A percentile compares a stretch with the other conserved stretches of the same genome.
phyloP scores from a whole-genome alignment of 2,329 filamentous ascomycete genomes.

The Hymenoscyphus infarciens region DNA sequence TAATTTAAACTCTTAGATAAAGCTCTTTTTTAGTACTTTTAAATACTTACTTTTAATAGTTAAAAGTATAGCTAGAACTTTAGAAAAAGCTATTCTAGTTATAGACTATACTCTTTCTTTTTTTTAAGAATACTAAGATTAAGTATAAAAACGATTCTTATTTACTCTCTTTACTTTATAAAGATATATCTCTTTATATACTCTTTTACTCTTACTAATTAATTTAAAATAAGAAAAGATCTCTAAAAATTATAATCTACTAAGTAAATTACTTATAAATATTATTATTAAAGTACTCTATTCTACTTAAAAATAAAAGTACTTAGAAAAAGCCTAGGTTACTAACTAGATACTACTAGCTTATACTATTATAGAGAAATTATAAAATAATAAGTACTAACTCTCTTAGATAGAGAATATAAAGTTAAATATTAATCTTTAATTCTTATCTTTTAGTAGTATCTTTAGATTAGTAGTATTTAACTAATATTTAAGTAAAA shows the following conservation, averaged over 20 bases:
- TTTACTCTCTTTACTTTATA: too few species aligned
- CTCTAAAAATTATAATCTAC: background rate
- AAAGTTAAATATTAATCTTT: too few species aligned
- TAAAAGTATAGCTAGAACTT: background rate
- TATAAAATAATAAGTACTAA: background rate
- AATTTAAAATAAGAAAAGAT: background rate
- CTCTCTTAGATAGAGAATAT: too few species aligned
- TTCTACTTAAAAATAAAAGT: background rate
- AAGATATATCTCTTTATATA: too few species aligned
- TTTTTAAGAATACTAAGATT: background rate
- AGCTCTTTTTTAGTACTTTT: background rate
- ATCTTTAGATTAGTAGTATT: too few species aligned
- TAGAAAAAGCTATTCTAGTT: background rate
- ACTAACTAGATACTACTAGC: background rate
- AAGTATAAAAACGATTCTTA: background rate
- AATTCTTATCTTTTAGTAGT: too few species aligned
- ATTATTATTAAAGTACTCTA: background rate
- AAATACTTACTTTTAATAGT: background rate
- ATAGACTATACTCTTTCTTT: background rate
- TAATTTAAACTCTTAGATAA: background rate
- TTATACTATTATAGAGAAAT: background rate
- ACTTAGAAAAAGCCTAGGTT: background rate
- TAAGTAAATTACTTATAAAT: background rate
- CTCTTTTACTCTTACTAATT: background rate
- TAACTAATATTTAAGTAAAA: too few species aligned